Conservation (phyloP, 108 stramenopile genomes). For the Pseudonitzschia multiseries region DNA sequence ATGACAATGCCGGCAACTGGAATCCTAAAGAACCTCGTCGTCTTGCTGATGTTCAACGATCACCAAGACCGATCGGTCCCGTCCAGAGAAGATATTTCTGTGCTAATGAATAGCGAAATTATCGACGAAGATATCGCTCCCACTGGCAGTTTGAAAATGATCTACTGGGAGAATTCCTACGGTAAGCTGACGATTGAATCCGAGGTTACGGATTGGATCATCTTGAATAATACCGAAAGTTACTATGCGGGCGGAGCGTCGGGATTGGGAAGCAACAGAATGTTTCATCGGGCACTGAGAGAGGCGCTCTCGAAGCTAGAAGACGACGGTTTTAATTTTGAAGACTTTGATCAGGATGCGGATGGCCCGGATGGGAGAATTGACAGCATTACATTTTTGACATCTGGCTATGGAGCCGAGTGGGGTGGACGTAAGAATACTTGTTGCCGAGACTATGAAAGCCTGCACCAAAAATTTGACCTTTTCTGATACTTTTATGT, state of each 20-base stretch:
- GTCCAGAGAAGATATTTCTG: slow-evolving; percentile 22
- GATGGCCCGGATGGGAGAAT: slow-evolving; percentile 35
- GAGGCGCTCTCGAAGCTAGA: slow-evolving; percentile 20
- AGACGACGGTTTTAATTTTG: slow-evolving; percentile 5
- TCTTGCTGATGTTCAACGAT: slow-evolving; percentile 35
- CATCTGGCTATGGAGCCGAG: slow-evolving; percentile 73
- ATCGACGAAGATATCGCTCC: slow-evolving; percentile 24
- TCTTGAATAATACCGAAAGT: slow-evolving; percentile 15
- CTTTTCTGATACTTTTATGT: not conserved
- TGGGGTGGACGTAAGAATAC: slow-evolving; percentile 13
- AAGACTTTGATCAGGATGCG: slow-evolving; percentile 25
- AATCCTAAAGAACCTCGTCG: slow-evolving; percentile 33
- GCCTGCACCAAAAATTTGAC: not conserved
- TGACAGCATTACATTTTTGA: slow-evolving; percentile 65
- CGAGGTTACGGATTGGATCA: slow-evolving; percentile 28
- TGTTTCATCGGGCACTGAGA: slow-evolving; percentile 24
- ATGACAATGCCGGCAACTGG: slow-evolving; percentile 15
- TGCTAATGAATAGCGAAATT: slow-evolving; percentile 33
- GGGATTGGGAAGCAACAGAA: slow-evolving; percentile 16
- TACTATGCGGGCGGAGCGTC: slow-evolving; percentile 29
- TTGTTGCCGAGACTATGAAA: not conserved
- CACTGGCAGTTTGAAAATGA: slow-evolving; percentile 30
- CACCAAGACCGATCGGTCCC: slow-evolving; percentile 34
- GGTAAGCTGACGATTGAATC: slow-evolving; percentile 35
- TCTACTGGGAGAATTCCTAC: slow-evolving; percentile 38